These are phyloP conservation scores for Lavandula angustifolia DNA, from an alignment of 257 asterid genomes.

Conservation along the genomic window DNA sequence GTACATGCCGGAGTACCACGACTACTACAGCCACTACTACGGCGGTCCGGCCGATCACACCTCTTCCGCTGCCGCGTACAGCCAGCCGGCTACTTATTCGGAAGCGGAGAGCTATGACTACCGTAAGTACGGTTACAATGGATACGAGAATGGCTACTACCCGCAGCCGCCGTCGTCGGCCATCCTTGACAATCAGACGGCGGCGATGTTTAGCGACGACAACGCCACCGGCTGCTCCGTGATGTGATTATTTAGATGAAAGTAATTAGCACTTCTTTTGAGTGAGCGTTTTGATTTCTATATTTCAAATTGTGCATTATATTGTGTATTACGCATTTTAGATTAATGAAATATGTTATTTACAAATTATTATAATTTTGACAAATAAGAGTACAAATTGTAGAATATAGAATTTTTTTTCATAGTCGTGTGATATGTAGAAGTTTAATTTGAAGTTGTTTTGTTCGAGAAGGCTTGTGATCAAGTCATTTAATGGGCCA, in stretches of 20 bases:
- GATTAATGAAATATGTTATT: too few relatives aligned
- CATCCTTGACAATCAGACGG: slow-evolving; percentile 37
- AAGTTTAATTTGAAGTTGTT: too few relatives aligned
- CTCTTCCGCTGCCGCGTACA: slow-evolving; percentile 9
- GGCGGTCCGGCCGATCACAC: slow-evolving; percentile 28
- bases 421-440: too few relatives aligned
- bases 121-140: slow-evolving; percentile 55
- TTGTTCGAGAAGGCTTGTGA: too few relatives aligned
- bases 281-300: too few relatives aligned
- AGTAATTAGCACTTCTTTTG: not conserved
- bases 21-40: slow-evolving; percentile 47
- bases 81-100: slow-evolving; percentile 17
- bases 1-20: slow-evolving; percentile 63
- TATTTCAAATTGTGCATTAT: too few relatives aligned
- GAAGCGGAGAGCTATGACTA: slow-evolving; percentile 48
- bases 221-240: slow-evolving; percentile 67
- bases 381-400: too few relatives aligned
- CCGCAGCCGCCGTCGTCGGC: slow-evolving; percentile 49
- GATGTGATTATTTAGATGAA: slow-evolving; percentile 43
- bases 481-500: too few relatives aligned
- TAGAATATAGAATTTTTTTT: too few relatives aligned
- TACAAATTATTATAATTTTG: too few relatives aligned
- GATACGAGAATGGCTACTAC: slow-evolving; percentile 61
- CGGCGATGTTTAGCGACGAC: slow-evolving; percentile 68
- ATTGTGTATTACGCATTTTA: too few relatives aligned